A percentile compares a stretch with the other conserved stretches of the same genome.
phyloP scores from a whole-genome alignment of 768 basidiomycete species.

The Boletus pseudo-olivaceus region DNA sequence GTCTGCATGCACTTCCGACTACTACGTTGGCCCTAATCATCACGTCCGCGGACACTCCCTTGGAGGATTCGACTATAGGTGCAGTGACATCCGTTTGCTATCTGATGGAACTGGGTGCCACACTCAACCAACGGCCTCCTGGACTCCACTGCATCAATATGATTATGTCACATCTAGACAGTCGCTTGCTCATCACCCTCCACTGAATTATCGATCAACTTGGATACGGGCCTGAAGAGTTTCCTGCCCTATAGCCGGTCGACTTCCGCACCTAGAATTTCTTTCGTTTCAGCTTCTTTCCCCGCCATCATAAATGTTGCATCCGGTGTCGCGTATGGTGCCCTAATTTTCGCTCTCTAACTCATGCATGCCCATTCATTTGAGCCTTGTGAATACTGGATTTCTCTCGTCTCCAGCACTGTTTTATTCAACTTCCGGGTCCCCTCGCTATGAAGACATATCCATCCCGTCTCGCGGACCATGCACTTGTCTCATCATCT shows the following conservation, averaged over 20 bases:
- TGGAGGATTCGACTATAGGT: conserved; percentile 50
- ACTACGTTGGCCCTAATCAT: conserved; percentile 45
- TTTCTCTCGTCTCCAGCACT: conserved; percentile 22
- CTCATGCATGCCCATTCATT: conserved; percentile 33
- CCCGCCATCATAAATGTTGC: conserved; percentile 28
- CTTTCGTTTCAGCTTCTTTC: conserved; percentile 18
- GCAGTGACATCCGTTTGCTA: conserved; percentile 44
- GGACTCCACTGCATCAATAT: conserved; percentile 42
- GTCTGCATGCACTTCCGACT: conserved; percentile 53
- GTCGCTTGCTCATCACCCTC: conserved; percentile 41
- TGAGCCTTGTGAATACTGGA: conserved; percentile 36
- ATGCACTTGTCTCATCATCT: conserved; percentile 30
- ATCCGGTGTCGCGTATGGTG: conserved; percentile 33
- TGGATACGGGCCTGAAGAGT: conserved; percentile 47
- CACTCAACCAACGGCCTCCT: conserved; percentile 38
- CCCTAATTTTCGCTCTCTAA: conserved; percentile 40
- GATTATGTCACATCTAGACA: conserved; percentile 41
- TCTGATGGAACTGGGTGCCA: conserved; percentile 40
- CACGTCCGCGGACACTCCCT: conserved; percentile 61
- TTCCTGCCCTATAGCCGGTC: conserved; percentile 6
- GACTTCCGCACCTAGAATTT: conserved; percentile 26
- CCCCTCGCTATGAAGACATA: conserved; percentile 49
- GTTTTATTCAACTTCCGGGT: conserved; percentile 24
- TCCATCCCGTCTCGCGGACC: conserved; percentile 59
- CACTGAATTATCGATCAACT: conserved; percentile 44